Conservation (phyloP, 805 yeast species). For the Candida broadrunensis region DNA sequence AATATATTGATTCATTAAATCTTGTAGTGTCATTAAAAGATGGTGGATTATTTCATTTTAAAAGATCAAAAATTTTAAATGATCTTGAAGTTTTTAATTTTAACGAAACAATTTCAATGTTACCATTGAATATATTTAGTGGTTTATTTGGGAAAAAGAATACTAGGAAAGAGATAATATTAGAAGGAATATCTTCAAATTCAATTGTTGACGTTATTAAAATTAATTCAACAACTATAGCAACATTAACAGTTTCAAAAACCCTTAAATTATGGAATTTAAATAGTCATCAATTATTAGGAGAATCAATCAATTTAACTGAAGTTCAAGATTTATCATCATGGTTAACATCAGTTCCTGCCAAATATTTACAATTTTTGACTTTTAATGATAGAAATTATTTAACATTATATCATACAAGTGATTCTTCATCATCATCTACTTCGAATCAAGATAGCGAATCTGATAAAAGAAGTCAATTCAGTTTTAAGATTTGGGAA, state of each 20-base stretch:
- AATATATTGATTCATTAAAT: conserved; percentile 41
- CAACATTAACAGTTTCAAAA: conserved; percentile 55
- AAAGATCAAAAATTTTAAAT: conserved; percentile 33
- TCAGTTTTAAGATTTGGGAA: conserved; percentile 22
- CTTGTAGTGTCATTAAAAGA: conserved; percentile 64
- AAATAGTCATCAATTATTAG: conserved; percentile 23
- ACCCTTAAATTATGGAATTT: conserved; percentile 61
- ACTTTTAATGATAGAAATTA: conserved; percentile 6
- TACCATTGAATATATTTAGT: conserved; percentile 25
- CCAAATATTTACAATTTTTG: conserved; percentile 24
- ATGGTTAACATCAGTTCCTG: conserved; percentile 29
- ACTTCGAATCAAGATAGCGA: conserved; percentile 8
- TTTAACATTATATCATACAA: conserved; percentile 9
- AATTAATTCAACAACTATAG: conserved; percentile 26
- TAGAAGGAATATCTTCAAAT: conserved; percentile 37
- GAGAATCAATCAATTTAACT: conserved; percentile 12
- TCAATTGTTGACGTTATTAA: conserved; percentile 40
- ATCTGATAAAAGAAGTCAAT: conserved; percentile 12
- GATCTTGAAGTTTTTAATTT: conserved; percentile 48
- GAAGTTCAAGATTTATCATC: conserved; percentile 4
- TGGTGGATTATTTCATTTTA: conserved; percentile 69
- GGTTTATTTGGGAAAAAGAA: conserved; percentile 16
- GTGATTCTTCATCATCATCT: no score
- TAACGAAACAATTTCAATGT: conserved; percentile 43
- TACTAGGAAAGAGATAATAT: conserved; percentile 15